A percentile compares a stretch with the other conserved stretches of the same genome.
Evolutionary conservation across 768 basidiomycete species (phyloP).

Genomic region (Lactifluus piperatus): DNA sequence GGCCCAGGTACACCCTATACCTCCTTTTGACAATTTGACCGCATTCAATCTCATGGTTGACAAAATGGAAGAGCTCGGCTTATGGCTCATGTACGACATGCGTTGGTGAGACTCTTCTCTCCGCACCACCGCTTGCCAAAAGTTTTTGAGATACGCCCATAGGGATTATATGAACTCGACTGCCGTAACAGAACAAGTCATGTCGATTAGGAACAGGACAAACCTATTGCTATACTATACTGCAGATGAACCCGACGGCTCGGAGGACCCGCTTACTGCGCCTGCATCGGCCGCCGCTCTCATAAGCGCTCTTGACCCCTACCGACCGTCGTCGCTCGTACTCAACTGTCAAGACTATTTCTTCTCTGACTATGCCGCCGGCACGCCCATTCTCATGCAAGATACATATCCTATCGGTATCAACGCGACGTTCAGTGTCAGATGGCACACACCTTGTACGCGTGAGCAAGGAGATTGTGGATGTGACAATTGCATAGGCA

Average conservation of each 20-base stretch:
- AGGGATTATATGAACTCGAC: conserved; percentile 57
- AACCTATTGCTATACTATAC: conserved; percentile 73
- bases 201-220: conserved; percentile 51
- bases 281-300: conserved; percentile 38
- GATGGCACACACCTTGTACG: conserved; percentile 58
- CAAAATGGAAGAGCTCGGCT: conserved; percentile 58
- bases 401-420: conserved; percentile 50
- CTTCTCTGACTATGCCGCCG: conserved; percentile 49
- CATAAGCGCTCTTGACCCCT: conserved; percentile 43
- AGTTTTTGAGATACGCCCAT: not conserved
- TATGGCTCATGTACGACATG: conserved; percentile 84
- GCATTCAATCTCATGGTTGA: conserved; percentile 51
- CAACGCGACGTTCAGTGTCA: conserved; percentile 54
- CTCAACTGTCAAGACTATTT: conserved; percentile 54
- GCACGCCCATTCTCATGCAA: conserved; percentile 64
- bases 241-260: conserved; percentile 67
- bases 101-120: conserved; percentile 33
- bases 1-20: conserved; percentile 57
- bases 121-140: not conserved
- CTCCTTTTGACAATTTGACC: conserved; percentile 52
- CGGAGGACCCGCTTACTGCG: conserved; percentile 52
- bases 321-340: conserved; percentile 49
- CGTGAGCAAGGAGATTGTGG: conserved; percentile 65
- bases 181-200: conserved; percentile 59
- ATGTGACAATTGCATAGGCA: conserved; percentile 59